Percentiles rank a stretch among this genome's conserved stretches.
Conservation (phyloP, 306 rosid genomes). For the Quercus berberidifolia region DNA sequence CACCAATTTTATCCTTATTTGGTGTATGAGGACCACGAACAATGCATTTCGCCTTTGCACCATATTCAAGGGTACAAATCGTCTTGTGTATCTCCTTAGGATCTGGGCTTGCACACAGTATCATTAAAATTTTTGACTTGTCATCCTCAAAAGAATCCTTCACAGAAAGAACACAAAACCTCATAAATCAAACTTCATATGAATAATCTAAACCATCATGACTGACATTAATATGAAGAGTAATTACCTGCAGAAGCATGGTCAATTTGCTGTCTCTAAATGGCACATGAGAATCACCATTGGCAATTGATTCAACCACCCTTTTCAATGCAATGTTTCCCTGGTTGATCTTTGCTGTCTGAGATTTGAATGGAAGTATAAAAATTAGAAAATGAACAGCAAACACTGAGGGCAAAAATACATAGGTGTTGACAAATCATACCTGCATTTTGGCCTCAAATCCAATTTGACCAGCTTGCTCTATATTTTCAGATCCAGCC, state of each 20-base stretch:
- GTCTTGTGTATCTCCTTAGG: conserved; percentile 98
- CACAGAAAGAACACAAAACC: conserved; percentile 15
- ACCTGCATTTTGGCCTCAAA: conserved; percentile 99
- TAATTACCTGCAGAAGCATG: conserved; percentile 94
- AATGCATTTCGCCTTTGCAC: conserved; percentile 96
- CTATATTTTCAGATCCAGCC: conserved; percentile 99
- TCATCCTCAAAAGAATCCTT: conserved; percentile 99
- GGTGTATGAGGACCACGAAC: conserved; percentile 93
- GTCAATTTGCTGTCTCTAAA: conserved; percentile 98
- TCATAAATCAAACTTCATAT: conserved; percentile 12
- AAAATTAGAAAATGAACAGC: conserved; percentile 12
- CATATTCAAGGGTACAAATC: conserved; percentile 91
- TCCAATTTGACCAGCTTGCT: conserved; percentile 98
- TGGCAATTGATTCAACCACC: conserved; percentile 98
- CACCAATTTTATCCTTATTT: conserved; percentile 47
- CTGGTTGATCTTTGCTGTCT: conserved; percentile 98
- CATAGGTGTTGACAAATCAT: background rate
- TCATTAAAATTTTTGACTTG: conserved; percentile 86
- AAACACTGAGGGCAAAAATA: background rate
- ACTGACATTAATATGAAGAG: conserved; percentile 5
- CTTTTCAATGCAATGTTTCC: conserved; percentile 93
- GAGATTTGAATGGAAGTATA: conserved; percentile 14
- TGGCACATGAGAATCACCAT: conserved; percentile 98
- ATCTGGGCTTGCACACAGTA: conserved; percentile 95
- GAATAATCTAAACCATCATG: conserved; percentile 4